These are phyloP conservation scores for Mycosphaerelloides madeirae DNA, from an alignment of 2,329 filamentous ascomycete genomes.

Conservation along the genomic window DNA sequence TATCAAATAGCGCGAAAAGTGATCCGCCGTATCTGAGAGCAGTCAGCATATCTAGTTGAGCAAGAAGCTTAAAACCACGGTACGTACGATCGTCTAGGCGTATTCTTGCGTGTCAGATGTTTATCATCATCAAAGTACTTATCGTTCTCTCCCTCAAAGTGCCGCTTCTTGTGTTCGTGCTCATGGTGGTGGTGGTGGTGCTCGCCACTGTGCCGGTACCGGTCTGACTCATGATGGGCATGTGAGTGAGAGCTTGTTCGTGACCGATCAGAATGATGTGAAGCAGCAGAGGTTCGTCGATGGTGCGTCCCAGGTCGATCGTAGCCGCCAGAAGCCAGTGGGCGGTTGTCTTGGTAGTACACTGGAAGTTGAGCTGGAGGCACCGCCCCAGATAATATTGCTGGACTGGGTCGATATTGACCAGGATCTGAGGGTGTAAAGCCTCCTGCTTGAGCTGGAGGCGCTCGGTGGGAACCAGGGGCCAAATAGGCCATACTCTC, in stretches of 20 bases:
- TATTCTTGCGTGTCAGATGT: constrained; percentile 3
- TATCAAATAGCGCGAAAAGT: constrained; percentile 13
- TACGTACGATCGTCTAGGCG: constrained; percentile 3
- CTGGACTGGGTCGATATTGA: constrained; percentile 5
- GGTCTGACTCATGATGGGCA: too few relatives aligned
- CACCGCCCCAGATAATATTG: not conserved
- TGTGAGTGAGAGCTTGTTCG: too few relatives aligned
- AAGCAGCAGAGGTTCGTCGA: not conserved
- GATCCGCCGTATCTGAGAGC: constrained; percentile 14
- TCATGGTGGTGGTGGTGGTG: not conserved
- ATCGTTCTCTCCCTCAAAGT: not conserved
- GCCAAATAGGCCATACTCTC: constrained; percentile 2
- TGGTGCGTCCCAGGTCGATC: not conserved
- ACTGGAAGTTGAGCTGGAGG: not conserved
- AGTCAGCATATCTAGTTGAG: not conserved
- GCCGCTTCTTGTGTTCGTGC: not conserved
- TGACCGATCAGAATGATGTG: not conserved
- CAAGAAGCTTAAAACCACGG: not conserved
- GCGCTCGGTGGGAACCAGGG: not conserved
- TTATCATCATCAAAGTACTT: constrained; percentile 3
- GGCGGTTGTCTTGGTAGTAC: not conserved
- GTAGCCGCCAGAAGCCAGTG: not conserved
- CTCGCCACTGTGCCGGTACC: not conserved
- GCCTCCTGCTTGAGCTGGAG: not conserved
- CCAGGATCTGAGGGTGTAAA: constrained; percentile 9